A percentile compares a stretch with the other conserved stretches of the same genome.
phyloP scores from a whole-genome alignment of 2,329 filamentous ascomycete genomes.

The Juglanconis sp. region DNA sequence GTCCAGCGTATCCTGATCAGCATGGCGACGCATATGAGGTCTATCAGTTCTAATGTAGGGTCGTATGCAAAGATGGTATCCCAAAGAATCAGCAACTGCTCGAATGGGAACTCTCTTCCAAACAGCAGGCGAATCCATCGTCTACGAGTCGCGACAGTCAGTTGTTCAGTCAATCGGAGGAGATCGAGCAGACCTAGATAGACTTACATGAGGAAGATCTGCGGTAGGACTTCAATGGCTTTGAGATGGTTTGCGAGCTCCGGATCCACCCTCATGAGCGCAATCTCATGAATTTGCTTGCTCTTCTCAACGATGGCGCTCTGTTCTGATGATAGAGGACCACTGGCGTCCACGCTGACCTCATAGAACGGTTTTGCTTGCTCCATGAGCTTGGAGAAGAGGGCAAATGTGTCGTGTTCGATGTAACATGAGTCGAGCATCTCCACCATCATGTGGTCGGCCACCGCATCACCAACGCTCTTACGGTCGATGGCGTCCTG shows the following conservation, averaged over 20 bases:
- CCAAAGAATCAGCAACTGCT: slow-evolving; percentile 82
- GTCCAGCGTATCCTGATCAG: slow-evolving; percentile 88
- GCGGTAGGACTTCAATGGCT: slow-evolving; percentile 84
- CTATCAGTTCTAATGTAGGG: slow-evolving; percentile 73
- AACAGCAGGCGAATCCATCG: slow-evolving; percentile 94
- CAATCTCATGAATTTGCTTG: slow-evolving; percentile 79
- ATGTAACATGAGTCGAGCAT: slow-evolving; percentile 71
- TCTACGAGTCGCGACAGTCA: slow-evolving; percentile 39
- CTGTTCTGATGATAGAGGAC: slow-evolving; percentile 36
- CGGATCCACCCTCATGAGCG: slow-evolving; percentile 76
- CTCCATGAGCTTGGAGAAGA: slow-evolving; percentile 88
- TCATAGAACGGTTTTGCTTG: slow-evolving; percentile 85
- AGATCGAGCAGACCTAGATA: slow-evolving; percentile 23
- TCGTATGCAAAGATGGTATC: slow-evolving; percentile 88
- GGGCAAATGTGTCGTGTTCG: slow-evolving; percentile 85
- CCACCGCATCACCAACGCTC: slow-evolving; percentile 30
- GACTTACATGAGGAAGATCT: slow-evolving; percentile 87
- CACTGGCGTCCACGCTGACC: slow-evolving; percentile 40
- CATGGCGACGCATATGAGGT: slow-evolving; percentile 93
- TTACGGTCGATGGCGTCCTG: slow-evolving; percentile 69
- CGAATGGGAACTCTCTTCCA: slow-evolving; percentile 87
- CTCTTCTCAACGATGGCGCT: slow-evolving; percentile 79
- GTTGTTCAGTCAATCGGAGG: not conserved
- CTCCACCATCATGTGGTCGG: slow-evolving; percentile 56
- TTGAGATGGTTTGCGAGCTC: slow-evolving; percentile 78